Evolutionary conservation across 2,329 filamentous ascomycete genomes (phyloP).

Genomic region (Penicillium sp.): DNA sequence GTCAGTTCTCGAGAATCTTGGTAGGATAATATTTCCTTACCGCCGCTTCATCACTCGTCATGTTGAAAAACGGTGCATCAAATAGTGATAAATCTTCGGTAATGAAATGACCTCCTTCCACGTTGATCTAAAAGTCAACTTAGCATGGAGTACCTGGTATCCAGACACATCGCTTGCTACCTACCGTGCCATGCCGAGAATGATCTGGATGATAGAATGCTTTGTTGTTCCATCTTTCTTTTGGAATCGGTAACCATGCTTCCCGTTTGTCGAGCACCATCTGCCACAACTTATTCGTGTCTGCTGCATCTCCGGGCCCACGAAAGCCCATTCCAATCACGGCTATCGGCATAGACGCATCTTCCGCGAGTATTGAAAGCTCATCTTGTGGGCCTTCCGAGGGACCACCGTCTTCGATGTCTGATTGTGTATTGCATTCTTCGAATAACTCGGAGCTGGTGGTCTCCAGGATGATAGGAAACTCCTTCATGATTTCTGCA

Average conservation of each 20-base stretch:
- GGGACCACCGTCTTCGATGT: background rate
- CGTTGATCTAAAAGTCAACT: constrained; percentile 30
- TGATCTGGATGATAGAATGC: constrained; percentile 38
- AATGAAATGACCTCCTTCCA: constrained; percentile 36
- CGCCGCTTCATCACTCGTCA: constrained; percentile 40
- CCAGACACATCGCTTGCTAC: background rate
- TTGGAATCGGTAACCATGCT: constrained; percentile 31
- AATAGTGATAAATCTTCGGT: constrained; percentile 36
- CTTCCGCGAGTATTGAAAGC: constrained; percentile 2
- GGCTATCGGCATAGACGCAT: constrained; percentile 32
- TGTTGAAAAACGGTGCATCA: constrained; percentile 46
- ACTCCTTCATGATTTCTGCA: constrained; percentile 7
- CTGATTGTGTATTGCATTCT: background rate
- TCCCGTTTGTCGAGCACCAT: constrained; percentile 32
- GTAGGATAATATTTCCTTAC: constrained; percentile 18
- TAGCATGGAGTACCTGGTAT: too few species aligned
- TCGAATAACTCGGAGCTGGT: background rate
- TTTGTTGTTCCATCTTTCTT: constrained; percentile 28
- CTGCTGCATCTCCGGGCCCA: constrained; percentile 32
- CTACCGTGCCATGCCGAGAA: constrained; percentile 34
- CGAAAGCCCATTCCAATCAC: constrained; percentile 37
- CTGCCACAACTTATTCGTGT: constrained; percentile 30
- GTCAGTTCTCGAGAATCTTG: background rate
- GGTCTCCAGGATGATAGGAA: constrained; percentile 6
- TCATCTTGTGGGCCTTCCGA: constrained; percentile 5